phyloP scores from a whole-genome alignment of 768 basidiomycete species.

The Naganishia kalamii region DNA sequence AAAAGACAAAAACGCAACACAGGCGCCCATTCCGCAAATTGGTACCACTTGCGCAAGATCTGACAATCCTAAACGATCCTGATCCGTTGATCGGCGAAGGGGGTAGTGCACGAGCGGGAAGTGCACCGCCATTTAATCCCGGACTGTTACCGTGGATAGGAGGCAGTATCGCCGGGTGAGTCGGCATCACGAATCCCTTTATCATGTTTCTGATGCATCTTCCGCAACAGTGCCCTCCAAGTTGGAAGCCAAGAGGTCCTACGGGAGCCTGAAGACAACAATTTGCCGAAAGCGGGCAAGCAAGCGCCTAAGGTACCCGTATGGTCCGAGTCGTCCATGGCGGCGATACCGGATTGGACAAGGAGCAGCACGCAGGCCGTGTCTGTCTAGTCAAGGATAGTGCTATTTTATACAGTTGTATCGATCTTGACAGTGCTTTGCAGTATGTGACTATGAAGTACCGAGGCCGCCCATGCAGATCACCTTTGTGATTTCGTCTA shows the following conservation, averaged over 20 bases:
- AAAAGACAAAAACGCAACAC: conserved; percentile 47
- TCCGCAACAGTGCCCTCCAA: neutral
- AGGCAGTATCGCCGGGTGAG: conserved; percentile 82
- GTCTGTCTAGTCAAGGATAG: neutral
- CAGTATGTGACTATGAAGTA: neutral
- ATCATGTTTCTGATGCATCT: too few relatives aligned
- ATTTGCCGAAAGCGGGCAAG: neutral
- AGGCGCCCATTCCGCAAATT: conserved; percentile 66
- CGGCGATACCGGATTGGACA: neutral
- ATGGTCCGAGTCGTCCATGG: conserved; percentile 1
- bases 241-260: conserved; percentile 8
- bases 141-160: conserved; percentile 84
- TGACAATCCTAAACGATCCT: conserved; percentile 82
- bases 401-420: conserved; percentile 2
- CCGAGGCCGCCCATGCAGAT: conserved; percentile 24
- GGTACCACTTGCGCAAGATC: conserved; percentile 62
- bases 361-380: neutral
- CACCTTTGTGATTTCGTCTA: conserved; percentile 24
- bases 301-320: conserved; percentile 4
- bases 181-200: conserved; percentile 21
- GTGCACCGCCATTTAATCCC: conserved; percentile 50
- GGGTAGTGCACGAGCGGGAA: neutral
- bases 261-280: neutral
- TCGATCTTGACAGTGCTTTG: neutral
- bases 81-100: conserved; percentile 47